These are phyloP conservation scores for Alternaria triticina DNA, from an alignment of 2,329 filamentous ascomycete genomes.

Conservation along the genomic window DNA sequence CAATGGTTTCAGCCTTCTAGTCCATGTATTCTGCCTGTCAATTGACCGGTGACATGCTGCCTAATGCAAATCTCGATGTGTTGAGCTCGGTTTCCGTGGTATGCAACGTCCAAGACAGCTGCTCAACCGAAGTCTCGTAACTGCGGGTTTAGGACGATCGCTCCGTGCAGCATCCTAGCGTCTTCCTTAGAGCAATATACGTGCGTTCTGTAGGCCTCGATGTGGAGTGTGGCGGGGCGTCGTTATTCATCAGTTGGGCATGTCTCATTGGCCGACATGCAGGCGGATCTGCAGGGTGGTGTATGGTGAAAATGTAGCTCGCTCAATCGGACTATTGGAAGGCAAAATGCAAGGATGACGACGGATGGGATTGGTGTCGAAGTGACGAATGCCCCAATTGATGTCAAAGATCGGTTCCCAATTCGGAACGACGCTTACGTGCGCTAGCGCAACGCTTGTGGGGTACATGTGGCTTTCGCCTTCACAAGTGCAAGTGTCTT, in stretches of 20 bases:
- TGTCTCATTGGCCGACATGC: constrained; percentile 14
- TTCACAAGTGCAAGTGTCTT: constrained; percentile 1
- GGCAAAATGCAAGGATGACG: constrained; percentile 9
- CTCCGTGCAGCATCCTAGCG: constrained; percentile 15
- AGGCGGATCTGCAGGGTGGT: constrained; percentile 13
- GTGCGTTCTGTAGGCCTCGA: constrained; percentile 6
- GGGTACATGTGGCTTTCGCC: constrained; percentile 21
- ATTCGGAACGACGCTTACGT: constrained; percentile 18
- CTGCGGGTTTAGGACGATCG: constrained; percentile 6
- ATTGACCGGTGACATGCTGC: background rate
- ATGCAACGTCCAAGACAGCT: constrained; percentile 14
- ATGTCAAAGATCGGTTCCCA: constrained; percentile 24
- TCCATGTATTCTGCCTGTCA: background rate
- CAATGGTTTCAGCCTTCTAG: background rate
- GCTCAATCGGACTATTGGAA: constrained; percentile 19
- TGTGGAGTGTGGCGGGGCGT: constrained; percentile 8
- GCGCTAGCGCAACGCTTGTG: constrained; percentile 20
- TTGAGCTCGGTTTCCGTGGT: constrained; percentile 9
- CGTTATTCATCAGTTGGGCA: background rate
- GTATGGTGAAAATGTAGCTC: constrained; percentile 19
- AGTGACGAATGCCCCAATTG: constrained; percentile 6
- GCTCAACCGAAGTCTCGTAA: constrained; percentile 10
- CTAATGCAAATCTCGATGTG: background rate
- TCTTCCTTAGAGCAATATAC: constrained; percentile 10
- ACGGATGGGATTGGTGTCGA: constrained; percentile 14